Base-by-base conservation (phyloP, 2,329 filamentous ascomycete species). In the Penicillium griseofulvum region DNA sequence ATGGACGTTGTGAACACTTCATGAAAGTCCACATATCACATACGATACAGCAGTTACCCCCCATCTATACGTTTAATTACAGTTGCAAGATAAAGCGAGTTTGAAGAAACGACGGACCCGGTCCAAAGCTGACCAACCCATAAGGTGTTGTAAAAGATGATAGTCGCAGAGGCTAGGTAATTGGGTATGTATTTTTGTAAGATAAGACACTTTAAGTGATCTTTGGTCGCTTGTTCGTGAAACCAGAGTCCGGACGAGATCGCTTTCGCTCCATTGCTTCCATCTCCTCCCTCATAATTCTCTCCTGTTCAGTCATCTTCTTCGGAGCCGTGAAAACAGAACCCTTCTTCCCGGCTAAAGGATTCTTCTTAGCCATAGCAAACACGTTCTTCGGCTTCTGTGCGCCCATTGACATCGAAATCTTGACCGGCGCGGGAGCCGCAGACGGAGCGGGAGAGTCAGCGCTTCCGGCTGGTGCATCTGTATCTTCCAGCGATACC, bases 281-380 rank as follows among this genome's bases (percentile, higher is more conserved):
- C 71, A 74, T 72, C 68, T 92, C 89, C 65, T 89, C 87, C 72
- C 88, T 90, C 91, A 96, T 96, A 66, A 94, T 95, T 50, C 88
- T 83, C 74, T 93, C 91, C 3, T 87, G 88, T 69, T 95, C 90
- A 66, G 89, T 93, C 83, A 96, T 93, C 67, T 89, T 94, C 79
- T 89, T 91, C 2, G 85, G 86, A 52, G 82, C 82, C 58, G 85
- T 84, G 52, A 74, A 70, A 19, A 72, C 69, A 4, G 83, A 75
- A 11, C 79, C 81, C 70, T 90, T 90, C 73, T 90, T 90, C 3
- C 81, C 76, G 1, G 83, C 81, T 2, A 90, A 76, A 0, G 87
- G 85, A 60, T 92, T 93, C 76, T 91, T 92, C 70, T 83, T 86
- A 26, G 74, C 77, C 3, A 74, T 74, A 0, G 81, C 78, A 61